A percentile compares a stretch with the other conserved stretches of the same genome.
Evolutionary conservation across 371 early-diverging fungal genomes (phyloP).

Genomic region (Apophysomyces variabilis): DNA sequence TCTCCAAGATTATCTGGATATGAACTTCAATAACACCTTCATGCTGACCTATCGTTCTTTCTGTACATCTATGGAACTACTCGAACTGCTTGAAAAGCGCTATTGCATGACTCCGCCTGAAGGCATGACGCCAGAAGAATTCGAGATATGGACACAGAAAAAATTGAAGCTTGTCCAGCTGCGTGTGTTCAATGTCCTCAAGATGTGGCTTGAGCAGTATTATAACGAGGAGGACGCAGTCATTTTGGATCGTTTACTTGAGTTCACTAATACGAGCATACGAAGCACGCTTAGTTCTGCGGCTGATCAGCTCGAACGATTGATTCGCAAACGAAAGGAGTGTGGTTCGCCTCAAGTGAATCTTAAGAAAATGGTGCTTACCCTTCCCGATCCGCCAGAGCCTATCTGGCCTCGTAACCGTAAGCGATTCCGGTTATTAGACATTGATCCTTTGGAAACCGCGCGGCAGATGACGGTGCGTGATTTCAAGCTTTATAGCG

Average conservation of each 20-base stretch:
- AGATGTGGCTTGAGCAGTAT: conserved; percentile 87
- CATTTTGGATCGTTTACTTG: conserved; percentile 67
- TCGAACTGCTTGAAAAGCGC: conserved; percentile 70
- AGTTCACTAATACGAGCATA: conserved; percentile 74
- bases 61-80: conserved; percentile 69
- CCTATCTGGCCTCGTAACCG: conserved; percentile 73
- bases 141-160: conserved; percentile 78
- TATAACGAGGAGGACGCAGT: conserved; percentile 69
- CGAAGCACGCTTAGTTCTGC: conserved; percentile 63
- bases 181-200: conserved; percentile 87
- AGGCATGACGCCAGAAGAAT: conserved; percentile 64
- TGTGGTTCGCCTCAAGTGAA: conserved; percentile 46
- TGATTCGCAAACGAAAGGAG: conserved; percentile 64
- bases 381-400: conserved; percentile 63
- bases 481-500: conserved; percentile 77
- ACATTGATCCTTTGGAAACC: conserved; percentile 90
- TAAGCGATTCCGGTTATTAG: conserved; percentile 71
- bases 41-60: conserved; percentile 90
- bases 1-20: conserved; percentile 75
- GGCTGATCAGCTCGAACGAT: conserved; percentile 65
- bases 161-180: conserved; percentile 84
- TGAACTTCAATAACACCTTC: conserved; percentile 79
- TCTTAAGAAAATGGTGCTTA: conserved; percentile 69
- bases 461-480: conserved; percentile 94
- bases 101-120: conserved; percentile 74